A percentile compares a stretch with the other conserved stretches of the same genome.
These are phyloP conservation scores for Bryoerythrophyllum caledonicum DNA, from an alignment of 225 moss, liverwort and hornwort genomes.

Conservation along the genomic window DNA sequence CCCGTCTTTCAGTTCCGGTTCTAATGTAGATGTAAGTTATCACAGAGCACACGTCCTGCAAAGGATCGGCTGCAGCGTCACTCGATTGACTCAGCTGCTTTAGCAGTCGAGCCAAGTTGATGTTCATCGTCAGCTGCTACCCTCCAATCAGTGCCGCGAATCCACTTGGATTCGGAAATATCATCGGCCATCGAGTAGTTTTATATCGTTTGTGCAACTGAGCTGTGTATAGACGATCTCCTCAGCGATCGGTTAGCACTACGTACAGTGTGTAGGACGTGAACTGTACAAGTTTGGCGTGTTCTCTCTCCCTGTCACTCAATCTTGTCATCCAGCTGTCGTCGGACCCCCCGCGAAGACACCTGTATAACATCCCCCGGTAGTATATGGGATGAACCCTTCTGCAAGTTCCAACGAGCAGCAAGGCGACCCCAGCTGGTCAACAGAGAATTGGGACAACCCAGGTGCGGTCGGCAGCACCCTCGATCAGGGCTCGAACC, in stretches of 20 bases:
- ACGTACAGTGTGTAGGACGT: conserved; percentile 38
- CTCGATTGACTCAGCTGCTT: background rate
- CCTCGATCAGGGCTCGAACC: conserved; percentile 63
- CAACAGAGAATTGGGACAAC: conserved; percentile 88
- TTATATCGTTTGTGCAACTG: conserved; percentile 13
- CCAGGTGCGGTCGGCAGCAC: conserved; percentile 56
- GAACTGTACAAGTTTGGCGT: conserved; percentile 52
- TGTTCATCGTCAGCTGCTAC: conserved; percentile 19
- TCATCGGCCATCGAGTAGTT: background rate
- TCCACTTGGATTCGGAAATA: conserved; percentile 10
- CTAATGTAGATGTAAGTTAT: background rate
- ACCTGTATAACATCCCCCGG: conserved; percentile 41
- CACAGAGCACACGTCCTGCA: background rate
- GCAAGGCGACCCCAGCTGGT: conserved; percentile 95
- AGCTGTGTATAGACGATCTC: conserved; percentile 29
- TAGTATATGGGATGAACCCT: conserved; percentile 99
- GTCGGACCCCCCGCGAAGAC: conserved; percentile 30
- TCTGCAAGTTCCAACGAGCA: conserved; percentile 94
- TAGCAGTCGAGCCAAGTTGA: conserved; percentile 10
- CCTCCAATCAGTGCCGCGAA: conserved; percentile 1
- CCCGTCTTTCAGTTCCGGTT: background rate
- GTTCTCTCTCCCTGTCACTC: conserved; percentile 77
- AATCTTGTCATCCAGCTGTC: conserved; percentile 65
- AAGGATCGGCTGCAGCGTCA: background rate
- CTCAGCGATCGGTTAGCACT: conserved; percentile 24